Base-by-base conservation (phyloP, 2,329 filamentous ascomycete genomes). In the Alternaria gaisen region DNA sequence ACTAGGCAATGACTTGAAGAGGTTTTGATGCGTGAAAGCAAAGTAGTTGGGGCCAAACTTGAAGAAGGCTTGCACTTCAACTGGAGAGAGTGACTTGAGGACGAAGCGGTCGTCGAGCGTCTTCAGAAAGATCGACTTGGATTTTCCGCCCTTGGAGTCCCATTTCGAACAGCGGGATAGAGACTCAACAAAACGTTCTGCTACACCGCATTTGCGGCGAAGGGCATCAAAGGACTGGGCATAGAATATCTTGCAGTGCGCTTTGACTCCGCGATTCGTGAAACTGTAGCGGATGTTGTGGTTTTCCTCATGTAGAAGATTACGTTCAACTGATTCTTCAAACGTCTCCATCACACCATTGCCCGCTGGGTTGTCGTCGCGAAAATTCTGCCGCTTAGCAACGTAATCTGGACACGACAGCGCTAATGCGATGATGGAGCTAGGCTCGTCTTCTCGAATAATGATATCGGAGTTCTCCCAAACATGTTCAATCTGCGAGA, bases 211-310 rank as follows among this genome's bases (percentile, higher is more conserved):
- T 79, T 97, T 97, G 58, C 92, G 88, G 57, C 95, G 89, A 40
- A 99, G 85, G 3, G 95, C 95, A 79, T 99, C 95, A 70, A 99
- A 99, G 65, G 97, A 95, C 77, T 98, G 95, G 0, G 95, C 95
- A 72, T 96, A 99, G 79, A 99, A 98, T 47, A 99, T 95, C 80
- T 99, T 99, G 83, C 96, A 98, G 51, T 94, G 90, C 87, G 97
- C 97, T 72, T 91, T 92, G 3, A 96, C 94, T n/a, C 91, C 89
- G 0, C 94, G 93, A 76, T 97, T 94, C 28, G 90, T 90, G 80
- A 98, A 99, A 61, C 97, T 93, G 76, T 97, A 99, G 75, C 96
- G 96, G 68, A 97, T 88, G 78, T 99, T 95, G 1, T 93, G 97
- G 38, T 94, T 94, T 0, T 92, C 96, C 30, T 90, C 87, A 64